These are phyloP conservation scores for Garcia nutans DNA, from an alignment of 345 rosid species.

Conservation along the genomic window DNA sequence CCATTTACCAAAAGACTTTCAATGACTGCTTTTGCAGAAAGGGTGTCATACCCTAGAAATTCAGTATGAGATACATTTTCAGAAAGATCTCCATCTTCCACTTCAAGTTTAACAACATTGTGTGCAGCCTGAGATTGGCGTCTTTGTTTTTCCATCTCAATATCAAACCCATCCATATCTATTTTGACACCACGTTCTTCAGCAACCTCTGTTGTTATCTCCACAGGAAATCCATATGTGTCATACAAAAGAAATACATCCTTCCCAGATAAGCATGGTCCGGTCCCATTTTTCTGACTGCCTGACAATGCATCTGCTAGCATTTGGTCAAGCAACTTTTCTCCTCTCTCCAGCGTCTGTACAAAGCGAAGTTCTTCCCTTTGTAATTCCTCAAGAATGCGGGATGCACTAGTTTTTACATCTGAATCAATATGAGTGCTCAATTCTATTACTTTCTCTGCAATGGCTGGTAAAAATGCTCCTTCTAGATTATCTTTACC, in stretches of 20 bases:
- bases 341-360: slow-evolving; percentile 91
- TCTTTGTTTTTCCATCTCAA: slow-evolving; percentile 89
- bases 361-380: slow-evolving; percentile 87
- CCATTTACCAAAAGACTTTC: slow-evolving; percentile 74
- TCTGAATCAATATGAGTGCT: slow-evolving; percentile 70
- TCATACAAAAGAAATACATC: slow-evolving; percentile 84
- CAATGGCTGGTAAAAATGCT: slow-evolving; percentile 67
- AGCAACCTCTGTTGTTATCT: slow-evolving; percentile 79
- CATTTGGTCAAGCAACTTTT: slow-evolving; percentile 76
- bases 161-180: slow-evolving; percentile 68
- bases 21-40: slow-evolving; percentile 67
- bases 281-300: slow-evolving; percentile 36
- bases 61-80: slow-evolving; percentile 63
- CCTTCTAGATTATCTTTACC: slow-evolving; percentile 54
- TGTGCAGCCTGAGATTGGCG: slow-evolving; percentile 89
- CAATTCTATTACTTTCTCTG: slow-evolving; percentile 74
- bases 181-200: slow-evolving; percentile 66
- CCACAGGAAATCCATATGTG: slow-evolving; percentile 90
- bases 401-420: slow-evolving; percentile 53
- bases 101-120: slow-evolving; percentile 71
- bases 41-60: slow-evolving; percentile 78
- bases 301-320: slow-evolving; percentile 52
- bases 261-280: slow-evolving; percentile 67
- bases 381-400: slow-evolving; percentile 71
- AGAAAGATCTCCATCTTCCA: slow-evolving; percentile 51